These are phyloP conservation scores for Pelargonium australe DNA, from an alignment of 441 rosid genomes.

Conservation along the genomic window DNA sequence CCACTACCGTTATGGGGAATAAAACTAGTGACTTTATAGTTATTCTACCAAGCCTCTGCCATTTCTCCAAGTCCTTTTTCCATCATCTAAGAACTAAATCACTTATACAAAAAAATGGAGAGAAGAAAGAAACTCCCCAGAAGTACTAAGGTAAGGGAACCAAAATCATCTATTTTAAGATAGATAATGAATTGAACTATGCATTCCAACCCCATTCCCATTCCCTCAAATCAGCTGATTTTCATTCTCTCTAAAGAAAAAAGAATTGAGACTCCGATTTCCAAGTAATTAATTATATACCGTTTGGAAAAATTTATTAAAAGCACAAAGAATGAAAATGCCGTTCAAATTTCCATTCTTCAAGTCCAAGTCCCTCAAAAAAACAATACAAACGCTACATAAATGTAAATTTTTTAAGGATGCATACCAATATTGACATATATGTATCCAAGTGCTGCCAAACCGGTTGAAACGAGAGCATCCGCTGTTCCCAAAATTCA, in stretches of 20 bases:
- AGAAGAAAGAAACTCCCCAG: not conserved
- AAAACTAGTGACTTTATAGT: too few species aligned
- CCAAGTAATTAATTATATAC: not conserved
- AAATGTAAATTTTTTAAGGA: not conserved
- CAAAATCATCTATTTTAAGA: not conserved
- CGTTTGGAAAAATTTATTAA: not conserved
- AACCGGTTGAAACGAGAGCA: constrained; percentile 22
- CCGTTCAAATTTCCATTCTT: not conserved
- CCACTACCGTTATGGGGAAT: too few species aligned
- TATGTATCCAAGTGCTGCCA: constrained; percentile 22
- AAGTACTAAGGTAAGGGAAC: not conserved
- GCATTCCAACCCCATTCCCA: not conserved
- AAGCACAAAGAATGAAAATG: not conserved
- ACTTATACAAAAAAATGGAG: not conserved
- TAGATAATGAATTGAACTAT: not conserved
- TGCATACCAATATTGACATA: constrained; percentile 19
- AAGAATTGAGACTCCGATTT: not conserved
- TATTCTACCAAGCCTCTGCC: too few species aligned
- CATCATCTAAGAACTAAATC: not conserved
- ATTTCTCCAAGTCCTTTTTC: too few species aligned
- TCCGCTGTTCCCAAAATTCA: constrained; percentile 14
- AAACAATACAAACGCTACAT: not conserved
- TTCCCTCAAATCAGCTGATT: not conserved
- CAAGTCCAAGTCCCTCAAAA: not conserved
- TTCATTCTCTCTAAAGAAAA: not conserved